phyloP scores from a whole-genome alignment of 768 basidiomycete species.

The Rhodotorula paludigena region DNA sequence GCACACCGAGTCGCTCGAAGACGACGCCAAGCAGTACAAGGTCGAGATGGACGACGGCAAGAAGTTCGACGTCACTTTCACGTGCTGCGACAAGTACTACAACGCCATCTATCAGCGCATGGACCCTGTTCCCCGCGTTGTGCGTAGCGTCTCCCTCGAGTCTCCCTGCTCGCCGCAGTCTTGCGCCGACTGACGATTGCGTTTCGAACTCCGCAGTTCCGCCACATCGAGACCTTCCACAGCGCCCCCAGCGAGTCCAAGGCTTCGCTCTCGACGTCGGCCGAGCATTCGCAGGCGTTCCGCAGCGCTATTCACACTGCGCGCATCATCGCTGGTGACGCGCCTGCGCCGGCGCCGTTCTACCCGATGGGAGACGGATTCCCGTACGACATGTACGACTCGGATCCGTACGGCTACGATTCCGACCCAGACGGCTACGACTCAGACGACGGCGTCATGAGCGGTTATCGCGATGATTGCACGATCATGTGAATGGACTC shows the following conservation, averaged over 20 bases:
- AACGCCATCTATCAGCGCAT: too few relatives aligned
- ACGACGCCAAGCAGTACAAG: too few relatives aligned
- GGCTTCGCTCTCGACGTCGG: neutral
- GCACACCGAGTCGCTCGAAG: neutral
- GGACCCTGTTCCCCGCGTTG: too few relatives aligned
- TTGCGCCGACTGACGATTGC: neutral
- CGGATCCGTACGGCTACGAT: neutral
- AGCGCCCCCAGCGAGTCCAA: neutral
- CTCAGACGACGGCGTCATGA: neutral
- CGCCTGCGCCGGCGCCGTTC: too few relatives aligned
- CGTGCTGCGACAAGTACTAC: neutral
- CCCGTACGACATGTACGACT: neutral
- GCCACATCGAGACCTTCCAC: neutral
- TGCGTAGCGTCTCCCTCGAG: too few relatives aligned
- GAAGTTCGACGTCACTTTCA: too few relatives aligned
- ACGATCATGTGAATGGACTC: constrained; percentile 1
- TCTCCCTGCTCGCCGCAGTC: neutral
- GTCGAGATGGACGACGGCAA: neutral
- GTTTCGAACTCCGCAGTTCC: neutral
- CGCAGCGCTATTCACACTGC: neutral
- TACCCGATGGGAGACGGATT: too few relatives aligned
- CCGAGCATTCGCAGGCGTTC: neutral
- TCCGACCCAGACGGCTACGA: neutral
- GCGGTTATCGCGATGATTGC: neutral
- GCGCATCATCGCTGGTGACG: neutral